Evolutionary conservation across 306 rosid genomes (phyloP).

Genomic region (Medicago ruthenica): DNA sequence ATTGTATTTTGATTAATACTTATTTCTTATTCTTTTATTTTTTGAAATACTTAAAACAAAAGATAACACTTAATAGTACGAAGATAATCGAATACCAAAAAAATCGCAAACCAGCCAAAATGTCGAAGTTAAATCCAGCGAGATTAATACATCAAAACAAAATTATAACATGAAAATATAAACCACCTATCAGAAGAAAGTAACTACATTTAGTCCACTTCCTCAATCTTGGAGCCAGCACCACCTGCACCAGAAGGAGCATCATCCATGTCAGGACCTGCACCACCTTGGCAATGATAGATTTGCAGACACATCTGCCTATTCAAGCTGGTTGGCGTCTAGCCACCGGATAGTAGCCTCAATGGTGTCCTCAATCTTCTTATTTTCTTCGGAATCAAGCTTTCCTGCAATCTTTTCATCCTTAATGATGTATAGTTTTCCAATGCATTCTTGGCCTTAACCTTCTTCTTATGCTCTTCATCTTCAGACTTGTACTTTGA

Average conservation of each 20-base stretch:
- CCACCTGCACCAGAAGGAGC: constrained; percentile 45
- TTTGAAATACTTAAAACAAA: no score
- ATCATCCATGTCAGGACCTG: constrained; percentile 43
- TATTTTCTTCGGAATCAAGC: constrained; percentile 61
- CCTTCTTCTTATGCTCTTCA: constrained; percentile 76
- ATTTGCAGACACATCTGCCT: constrained; percentile 57
- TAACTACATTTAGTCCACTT: constrained; percentile 43
- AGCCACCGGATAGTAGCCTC: constrained; percentile 69
- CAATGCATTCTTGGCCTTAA: constrained; percentile 61
- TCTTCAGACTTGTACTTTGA: constrained; percentile 77
- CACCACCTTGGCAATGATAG: constrained; percentile 59
- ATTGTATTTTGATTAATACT: no score
- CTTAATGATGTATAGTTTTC: constrained; percentile 58
- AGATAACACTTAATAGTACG: no score
- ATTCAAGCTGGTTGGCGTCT: constrained; percentile 68
- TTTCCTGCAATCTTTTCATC: constrained; percentile 71
- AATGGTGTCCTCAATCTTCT: constrained; percentile 69
- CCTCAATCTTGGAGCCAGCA: constrained; percentile 53
- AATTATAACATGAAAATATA: no score
- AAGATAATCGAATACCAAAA: no score
- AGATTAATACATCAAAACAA: no score
- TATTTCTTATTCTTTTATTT: no score
- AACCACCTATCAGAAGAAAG: neutral
- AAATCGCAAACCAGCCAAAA: no score
- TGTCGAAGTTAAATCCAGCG: no score